Percentiles rank a stretch among this genome's conserved stretches.
Evolutionary conservation across 495 filamentous ascomycete species (phyloP).

Genomic region (Aspergillus heteromorphus): DNA sequence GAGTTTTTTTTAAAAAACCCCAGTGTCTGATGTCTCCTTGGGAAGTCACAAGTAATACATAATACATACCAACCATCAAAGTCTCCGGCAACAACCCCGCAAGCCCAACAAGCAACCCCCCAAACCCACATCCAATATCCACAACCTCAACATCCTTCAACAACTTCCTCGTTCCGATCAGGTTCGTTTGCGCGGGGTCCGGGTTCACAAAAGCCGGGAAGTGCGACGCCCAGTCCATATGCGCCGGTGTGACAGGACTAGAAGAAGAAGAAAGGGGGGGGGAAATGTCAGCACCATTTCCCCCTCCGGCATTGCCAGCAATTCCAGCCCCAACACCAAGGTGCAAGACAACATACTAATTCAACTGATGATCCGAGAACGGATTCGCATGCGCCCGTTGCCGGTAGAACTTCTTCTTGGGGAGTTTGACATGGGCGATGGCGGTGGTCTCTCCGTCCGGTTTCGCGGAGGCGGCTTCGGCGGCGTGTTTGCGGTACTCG

Average conservation of each 20-base stretch:
- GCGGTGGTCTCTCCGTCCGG: slow-evolving; percentile 13
- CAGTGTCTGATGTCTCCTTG: no score
- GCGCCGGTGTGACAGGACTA: slow-evolving; percentile 73
- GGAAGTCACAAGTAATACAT: no score
- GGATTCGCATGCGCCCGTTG: slow-evolving; percentile 97
- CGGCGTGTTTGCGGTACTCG: slow-evolving; percentile 53
- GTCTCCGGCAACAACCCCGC: slow-evolving; percentile 75
- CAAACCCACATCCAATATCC: slow-evolving; percentile 96
- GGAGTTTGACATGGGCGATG: slow-evolving; percentile 45
- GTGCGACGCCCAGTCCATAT: slow-evolving; percentile 86
- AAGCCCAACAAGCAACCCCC: slow-evolving; percentile 82
- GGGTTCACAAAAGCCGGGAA: slow-evolving; percentile 67
- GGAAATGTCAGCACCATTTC: neutral
- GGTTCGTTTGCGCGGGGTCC: slow-evolving; percentile 27
- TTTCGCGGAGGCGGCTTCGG: slow-evolving; percentile 12
- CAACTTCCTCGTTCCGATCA: slow-evolving; percentile 39
- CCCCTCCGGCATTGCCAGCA: neutral
- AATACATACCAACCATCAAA: slow-evolving; percentile 64
- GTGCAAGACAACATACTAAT: slow-evolving; percentile 60
- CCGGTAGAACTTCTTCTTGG: slow-evolving; percentile 90
- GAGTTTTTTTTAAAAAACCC: neutral
- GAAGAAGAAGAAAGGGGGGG: neutral
- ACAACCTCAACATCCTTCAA: slow-evolving; percentile 78
- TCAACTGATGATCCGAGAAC: slow-evolving; percentile 85
- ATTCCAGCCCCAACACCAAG: neutral